Evolutionary conservation across 441 rosid genomes (phyloP), one percentile per base, ranked within the genome.

Genomic region (Isatis lusitanica): DNA sequence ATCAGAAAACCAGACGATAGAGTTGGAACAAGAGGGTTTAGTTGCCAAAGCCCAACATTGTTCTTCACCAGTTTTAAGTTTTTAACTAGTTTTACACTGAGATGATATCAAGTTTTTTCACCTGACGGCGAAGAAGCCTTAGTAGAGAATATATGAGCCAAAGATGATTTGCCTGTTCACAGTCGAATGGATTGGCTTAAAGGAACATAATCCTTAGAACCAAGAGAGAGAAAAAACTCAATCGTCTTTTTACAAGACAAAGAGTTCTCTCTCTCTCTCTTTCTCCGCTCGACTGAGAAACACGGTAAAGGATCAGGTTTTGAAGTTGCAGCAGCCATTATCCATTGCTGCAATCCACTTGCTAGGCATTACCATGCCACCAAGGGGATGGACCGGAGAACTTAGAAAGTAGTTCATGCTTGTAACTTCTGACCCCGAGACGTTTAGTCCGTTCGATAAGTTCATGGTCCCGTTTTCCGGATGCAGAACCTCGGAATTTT

Each of bases 91-190:
- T 70, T 70, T 8, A 48, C 64, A 66, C 15, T 50, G 17, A 60
- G 73, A 60, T 59, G 59, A 43, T 0, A 71, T 13, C 43, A 66
- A 66, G 53, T 64, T 56, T 12, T 6, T 71, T 59, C 28, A 55
- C 68, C 33, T 55, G 24, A 44, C 13, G 15, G 18, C 3, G 52
- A 66, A 66, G 60, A 67, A 68, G 59, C 87, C 85, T 77, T 53
- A 56, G 69, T 24, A 70, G 61, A 31, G 78, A 61, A 53, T 21
- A 21, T 21, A 21, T 77, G 87, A 91, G 98, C 97, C 98, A 94
- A 94, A 94, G 88, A 91, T 90, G 98, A 90, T 52, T 91, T 91
- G 98, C 98, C 98, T 84, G 82, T 71, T 57, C 76, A 62, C 89
- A 85, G 84, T 86, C 92, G 75, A 82, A 74, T 62, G 70, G 78